These are phyloP conservation scores for Euphorbia corollata DNA, from an alignment of 441 rosid species.

Conservation along the genomic window DNA sequence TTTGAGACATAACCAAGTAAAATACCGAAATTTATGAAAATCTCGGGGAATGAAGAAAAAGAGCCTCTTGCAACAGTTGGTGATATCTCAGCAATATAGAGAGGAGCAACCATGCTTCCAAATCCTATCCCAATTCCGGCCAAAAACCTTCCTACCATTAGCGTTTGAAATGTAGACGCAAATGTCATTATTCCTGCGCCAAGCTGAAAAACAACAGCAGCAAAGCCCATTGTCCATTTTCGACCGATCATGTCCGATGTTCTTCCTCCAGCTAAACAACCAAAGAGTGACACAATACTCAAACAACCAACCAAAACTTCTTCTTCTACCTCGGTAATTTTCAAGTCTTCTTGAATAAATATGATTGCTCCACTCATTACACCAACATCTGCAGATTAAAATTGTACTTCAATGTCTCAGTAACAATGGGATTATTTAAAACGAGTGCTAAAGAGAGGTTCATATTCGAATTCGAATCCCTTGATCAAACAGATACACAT, in stretches of 20 bases:
- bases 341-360: constrained; percentile 75
- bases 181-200: constrained; percentile 76
- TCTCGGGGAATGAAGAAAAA: constrained; percentile 78
- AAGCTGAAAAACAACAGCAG: constrained; percentile 60
- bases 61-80: constrained; percentile 63
- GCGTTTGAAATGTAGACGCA: constrained; percentile 57
- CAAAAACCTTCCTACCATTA: constrained; percentile 69
- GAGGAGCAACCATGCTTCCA: constrained; percentile 79
- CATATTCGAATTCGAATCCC: no score
- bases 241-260: constrained; percentile 73
- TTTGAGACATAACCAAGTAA: constrained; percentile 85
- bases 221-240: constrained; percentile 87
- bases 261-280: constrained; percentile 80
- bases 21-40: constrained; percentile 71
- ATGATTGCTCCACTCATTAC: constrained; percentile 28
- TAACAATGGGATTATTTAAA: no score
- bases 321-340: constrained; percentile 64
- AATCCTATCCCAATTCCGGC: constrained; percentile 79
- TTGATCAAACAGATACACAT: no score
- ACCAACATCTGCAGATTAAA: constrained; percentile 60
- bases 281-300: constrained; percentile 70
- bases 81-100: constrained; percentile 81
- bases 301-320: constrained; percentile 73
- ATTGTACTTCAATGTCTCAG: neutral
- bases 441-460: no score